These are phyloP conservation scores for Cercospora sojina DNA, from an alignment of 2,329 filamentous ascomycete species.

Conservation along the genomic window DNA sequence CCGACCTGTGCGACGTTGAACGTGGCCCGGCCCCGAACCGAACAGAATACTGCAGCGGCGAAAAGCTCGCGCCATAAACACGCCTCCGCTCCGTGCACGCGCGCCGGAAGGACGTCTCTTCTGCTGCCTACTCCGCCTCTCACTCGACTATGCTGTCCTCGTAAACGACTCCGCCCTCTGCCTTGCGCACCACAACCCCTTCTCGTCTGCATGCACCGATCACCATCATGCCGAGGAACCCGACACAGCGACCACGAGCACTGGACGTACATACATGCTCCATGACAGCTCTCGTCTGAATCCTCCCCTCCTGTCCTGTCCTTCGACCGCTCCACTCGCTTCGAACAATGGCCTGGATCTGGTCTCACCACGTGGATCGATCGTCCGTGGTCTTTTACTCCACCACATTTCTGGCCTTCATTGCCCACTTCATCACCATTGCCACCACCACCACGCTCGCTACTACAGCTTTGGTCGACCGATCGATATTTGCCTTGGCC, in stretches of 20 bases:
- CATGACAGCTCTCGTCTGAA: constrained; percentile 1
- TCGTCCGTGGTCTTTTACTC: constrained; percentile 22
- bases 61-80: constrained; percentile 19
- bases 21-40: constrained; percentile 20
- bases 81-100: constrained; percentile 24
- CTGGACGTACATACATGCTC: constrained; percentile 10
- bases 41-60: constrained; percentile 25
- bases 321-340: constrained; percentile 11
- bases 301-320: neutral
- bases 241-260: constrained; percentile 1
- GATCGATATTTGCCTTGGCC: constrained; percentile 19
- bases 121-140: constrained; percentile 10
- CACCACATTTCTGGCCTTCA: constrained; percentile 21
- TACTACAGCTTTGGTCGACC: constrained; percentile 14
- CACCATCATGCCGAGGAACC: constrained; percentile 20
- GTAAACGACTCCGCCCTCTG: constrained; percentile 16
- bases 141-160: constrained; percentile 17
- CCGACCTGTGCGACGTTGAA: constrained; percentile 25
- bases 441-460: constrained; percentile 26
- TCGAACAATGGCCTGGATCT: constrained; percentile 21
- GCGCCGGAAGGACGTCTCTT: constrained; percentile 19
- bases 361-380: constrained; percentile 19
- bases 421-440: constrained; percentile 23
- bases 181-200: constrained; percentile 21
- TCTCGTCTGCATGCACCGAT: constrained; percentile 20